Evolutionary conservation across 306 rosid genomes (phyloP), one percentile per base, ranked within the genome.

Genomic region (Senna tora): DNA sequence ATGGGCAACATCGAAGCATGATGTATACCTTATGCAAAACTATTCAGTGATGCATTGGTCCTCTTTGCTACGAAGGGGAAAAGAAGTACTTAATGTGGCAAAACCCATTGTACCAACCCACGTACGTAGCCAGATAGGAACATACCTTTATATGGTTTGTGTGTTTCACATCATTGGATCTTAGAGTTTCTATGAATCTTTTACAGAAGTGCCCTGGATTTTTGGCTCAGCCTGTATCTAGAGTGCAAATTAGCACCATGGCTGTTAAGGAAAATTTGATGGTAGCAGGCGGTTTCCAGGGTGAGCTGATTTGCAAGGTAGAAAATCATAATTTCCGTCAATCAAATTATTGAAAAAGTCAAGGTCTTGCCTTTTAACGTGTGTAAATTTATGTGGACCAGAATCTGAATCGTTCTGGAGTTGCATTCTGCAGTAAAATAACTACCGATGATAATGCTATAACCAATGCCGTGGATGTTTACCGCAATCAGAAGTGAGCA

Each of bases 251-350:
- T 69, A 94, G 99, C 79, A 86, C 99, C 70, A 94, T 94, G 99
- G 75, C 96, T 54, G 99, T 94, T 5, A 86, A 86, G 82, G 96
- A 89, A 71, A 84, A 86, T 80, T 77, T 91, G 77, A 69, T 91
- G 75, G 93, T 88, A 62, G 96, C 91, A 6, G 99, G 99, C 36
- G 99, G 99, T 56, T 91, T 91, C 76, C 93, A 84, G 71, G 99
- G 99, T 13, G 99, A 94, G 77, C 97, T 94, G 32, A 86, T 94
- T 72, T 94, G 97, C 87, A 94, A 91, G 96, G 99, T 91, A 81
- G 84, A 53, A 28, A 20, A 36, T 57, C 67, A 25, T 50, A 0
- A 0, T 36, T 72, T 52, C 62, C 67, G 67, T 68, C 34, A 69
- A 69, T 73, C 13, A 28, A 61, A 28, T 73, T 45, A 49, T 41